phyloP scores from a whole-genome alignment of 2,329 filamentous ascomycete species.

The Ophiostoma montium region DNA sequence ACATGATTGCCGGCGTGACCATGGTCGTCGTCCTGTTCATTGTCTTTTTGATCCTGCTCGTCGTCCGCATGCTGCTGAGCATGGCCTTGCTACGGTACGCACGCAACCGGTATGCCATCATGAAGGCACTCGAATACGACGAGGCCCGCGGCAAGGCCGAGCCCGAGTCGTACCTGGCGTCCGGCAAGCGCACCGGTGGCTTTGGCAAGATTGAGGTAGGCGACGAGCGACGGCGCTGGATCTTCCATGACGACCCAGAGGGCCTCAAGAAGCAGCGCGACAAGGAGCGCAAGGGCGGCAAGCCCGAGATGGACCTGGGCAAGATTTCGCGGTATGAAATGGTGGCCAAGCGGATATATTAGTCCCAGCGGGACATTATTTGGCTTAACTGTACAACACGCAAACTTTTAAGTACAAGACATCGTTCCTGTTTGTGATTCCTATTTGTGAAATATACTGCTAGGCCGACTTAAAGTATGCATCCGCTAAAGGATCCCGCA shows the following conservation, averaged over 20 bases:
- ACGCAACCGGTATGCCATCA: conserved; percentile 61
- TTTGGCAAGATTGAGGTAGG: conserved; percentile 79
- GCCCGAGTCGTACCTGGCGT: conserved; percentile 46
- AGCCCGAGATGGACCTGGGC: conserved; percentile 45
- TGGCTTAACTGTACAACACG: not conserved
- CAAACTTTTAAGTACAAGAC: too few species aligned
- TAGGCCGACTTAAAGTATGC: conserved; percentile 35
- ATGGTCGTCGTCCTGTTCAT: conserved; percentile 78
- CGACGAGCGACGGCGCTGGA: conserved; percentile 72
- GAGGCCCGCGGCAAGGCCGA: conserved; percentile 32
- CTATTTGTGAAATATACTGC: not conserved
- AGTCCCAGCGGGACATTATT: conserved; percentile 4
- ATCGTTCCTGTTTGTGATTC: too few species aligned
- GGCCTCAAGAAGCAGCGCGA: conserved; percentile 44
- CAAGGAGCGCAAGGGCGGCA: conserved; percentile 24
- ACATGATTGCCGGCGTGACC: conserved; percentile 61
- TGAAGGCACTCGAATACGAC: conserved; percentile 56
- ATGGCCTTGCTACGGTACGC: conserved; percentile 76
- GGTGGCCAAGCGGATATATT: conserved; percentile 97
- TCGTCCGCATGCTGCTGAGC: conserved; percentile 72
- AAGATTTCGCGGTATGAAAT: conserved; percentile 75
- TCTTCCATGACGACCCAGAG: conserved; percentile 74
- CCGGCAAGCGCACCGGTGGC: conserved; percentile 63
- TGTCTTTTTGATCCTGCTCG: conserved; percentile 69
- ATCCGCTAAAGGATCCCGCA: conserved; percentile 51